Evolutionary conservation across 139 green algal genomes (phyloP), one percentile per base, ranked within the genome.

Genomic region (Chlorella sorokiniana): DNA sequence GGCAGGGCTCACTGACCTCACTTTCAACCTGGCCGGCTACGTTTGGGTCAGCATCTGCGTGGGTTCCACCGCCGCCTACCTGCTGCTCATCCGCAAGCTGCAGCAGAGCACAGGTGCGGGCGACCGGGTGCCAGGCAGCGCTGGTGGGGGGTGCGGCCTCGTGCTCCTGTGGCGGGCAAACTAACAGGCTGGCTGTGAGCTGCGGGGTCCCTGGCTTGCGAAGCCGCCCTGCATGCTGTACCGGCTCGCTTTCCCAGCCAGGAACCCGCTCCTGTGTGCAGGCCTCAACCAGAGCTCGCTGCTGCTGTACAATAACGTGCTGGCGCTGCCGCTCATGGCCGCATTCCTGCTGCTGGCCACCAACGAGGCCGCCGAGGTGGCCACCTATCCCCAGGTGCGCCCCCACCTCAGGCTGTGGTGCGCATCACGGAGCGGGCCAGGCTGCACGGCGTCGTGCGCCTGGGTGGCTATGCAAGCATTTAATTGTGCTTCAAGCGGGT

Each of bases 241-340:
- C 6, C 37, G 4, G 27, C 35, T 33, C 67, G 22, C 67, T 45
- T 31, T 31, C 42, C 41, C 20, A 59, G 22, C 42, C 64, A 7
- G 8, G 29, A 42, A 29, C 5, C 71, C 31, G 8, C 35, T 4
- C 75, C 16, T 20, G 16, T 42, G 38, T 52, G 42, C 86, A 88
- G 82, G 86, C 29, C 41, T 91, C 51, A 75, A 27, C 59, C 83
- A 91, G 69, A 77, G 56, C 42, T 79, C 83, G n/a, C 69, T 92
- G 37, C 77, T 92, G 52, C 81, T 88, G 44, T 88, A 91, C 85
- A 92, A 91, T 70, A 91, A 90, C 71, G 64, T 91, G 10, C 67
- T 91, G 41, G 59, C 83, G 29, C 78, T 91, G 45, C 89, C 89
- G 22, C 61, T 92, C 31, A 92, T 92, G 89, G 37, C 71, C 20